Conservation (phyloP, 805 yeast species). For the Wickerhamomyces silvicola region DNA sequence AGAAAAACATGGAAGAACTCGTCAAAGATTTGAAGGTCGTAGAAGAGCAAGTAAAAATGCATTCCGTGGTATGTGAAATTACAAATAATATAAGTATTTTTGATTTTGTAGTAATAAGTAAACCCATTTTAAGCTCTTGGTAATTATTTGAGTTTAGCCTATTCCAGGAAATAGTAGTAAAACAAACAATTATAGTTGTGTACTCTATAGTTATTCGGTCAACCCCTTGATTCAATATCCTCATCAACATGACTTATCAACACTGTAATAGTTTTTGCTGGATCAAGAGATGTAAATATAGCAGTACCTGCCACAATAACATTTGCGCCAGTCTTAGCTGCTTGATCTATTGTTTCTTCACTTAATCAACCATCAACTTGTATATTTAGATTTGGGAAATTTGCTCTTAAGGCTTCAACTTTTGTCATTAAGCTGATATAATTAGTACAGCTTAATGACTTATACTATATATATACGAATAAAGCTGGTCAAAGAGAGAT, state of each 20-base stretch:
- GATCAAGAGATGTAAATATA: constrained; percentile 80
- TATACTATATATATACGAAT: too few species aligned
- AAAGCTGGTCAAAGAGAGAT: too few species aligned
- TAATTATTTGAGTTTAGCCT: too few species aligned
- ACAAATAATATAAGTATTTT: too few species aligned
- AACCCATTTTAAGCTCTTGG: too few species aligned
- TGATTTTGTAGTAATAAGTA: too few species aligned
- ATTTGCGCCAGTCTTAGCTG: constrained; percentile 95
- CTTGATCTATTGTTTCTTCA: constrained; percentile 72
- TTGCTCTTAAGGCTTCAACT: constrained; percentile 67
- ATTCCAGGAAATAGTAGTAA: too few species aligned
- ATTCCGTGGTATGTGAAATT: constrained; percentile 71
- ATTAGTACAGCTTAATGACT: too few species aligned
- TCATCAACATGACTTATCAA: constrained; percentile 57
- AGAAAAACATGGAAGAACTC: constrained; percentile 39
- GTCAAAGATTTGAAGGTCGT: constrained; percentile 75
- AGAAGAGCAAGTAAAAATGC: constrained; percentile 87
- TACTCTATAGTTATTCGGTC: too few species aligned
- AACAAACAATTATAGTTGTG: too few species aligned
- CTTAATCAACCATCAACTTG: constrained; percentile 98
- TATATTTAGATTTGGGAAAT: constrained; percentile 74
- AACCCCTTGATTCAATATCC: constrained; percentile 39
- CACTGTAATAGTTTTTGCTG: constrained; percentile 63
- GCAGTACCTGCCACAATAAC: constrained; percentile 97
- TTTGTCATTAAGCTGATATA: constrained; percentile 99